These are phyloP conservation scores for Citeromyces hawaiiensis DNA, from an alignment of 1,139 yeast genomes.

Conservation along the genomic window DNA sequence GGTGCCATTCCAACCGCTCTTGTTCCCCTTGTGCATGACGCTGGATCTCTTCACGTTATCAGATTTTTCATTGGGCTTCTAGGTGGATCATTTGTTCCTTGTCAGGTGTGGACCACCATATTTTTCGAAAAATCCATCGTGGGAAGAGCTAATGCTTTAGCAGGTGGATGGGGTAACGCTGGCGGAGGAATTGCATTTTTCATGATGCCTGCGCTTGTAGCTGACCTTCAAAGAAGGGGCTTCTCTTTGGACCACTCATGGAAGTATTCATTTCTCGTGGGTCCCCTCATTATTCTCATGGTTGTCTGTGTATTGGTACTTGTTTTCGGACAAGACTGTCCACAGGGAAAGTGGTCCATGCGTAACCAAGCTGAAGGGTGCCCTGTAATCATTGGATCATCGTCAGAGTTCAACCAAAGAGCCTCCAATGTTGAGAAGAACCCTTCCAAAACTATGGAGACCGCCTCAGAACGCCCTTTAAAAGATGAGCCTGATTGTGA, in stretches of 20 bases:
- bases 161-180: conserved; percentile 22
- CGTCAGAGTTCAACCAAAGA: background rate
- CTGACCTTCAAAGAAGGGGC: conserved; percentile 12
- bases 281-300: conserved; percentile 17
- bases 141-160: conserved; percentile 20
- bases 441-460: conserved; percentile 4
- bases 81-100: conserved; percentile 20
- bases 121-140: conserved; percentile 19
- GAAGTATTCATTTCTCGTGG: conserved; percentile 17
- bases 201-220: conserved; percentile 19
- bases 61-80: conserved; percentile 19
- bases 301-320: conserved; percentile 13
- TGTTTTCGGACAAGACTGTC: conserved; percentile 18
- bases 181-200: conserved; percentile 24
- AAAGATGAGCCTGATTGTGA: conserved; percentile 8
- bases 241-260: conserved; percentile 15
- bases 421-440: background rate
- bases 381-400: conserved; percentile 8
- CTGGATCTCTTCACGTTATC: conserved; percentile 15
- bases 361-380: conserved; percentile 14
- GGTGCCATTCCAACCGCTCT: conserved; percentile 21
- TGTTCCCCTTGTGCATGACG: conserved; percentile 15
- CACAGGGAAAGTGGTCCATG: conserved; percentile 19
- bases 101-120: conserved; percentile 18
- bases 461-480: conserved; percentile 6